phyloP scores from a whole-genome alignment of 352 stramenopile species.

The Globisporangium irregulare region DNA sequence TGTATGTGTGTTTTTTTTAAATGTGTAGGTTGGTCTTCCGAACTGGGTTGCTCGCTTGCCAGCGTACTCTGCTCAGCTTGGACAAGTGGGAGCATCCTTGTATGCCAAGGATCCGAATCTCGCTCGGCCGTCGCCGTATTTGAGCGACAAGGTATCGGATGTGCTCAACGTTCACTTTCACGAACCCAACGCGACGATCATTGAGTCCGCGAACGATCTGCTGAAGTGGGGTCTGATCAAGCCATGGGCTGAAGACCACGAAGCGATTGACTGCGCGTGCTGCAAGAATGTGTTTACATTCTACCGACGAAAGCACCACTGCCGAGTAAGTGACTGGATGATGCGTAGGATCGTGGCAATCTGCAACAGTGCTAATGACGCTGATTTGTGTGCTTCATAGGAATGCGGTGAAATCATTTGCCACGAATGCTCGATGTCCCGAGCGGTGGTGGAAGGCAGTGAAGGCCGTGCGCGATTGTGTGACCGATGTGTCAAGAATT shows the following conservation, averaged over 20 bases:
- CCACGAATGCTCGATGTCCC: conserved; percentile 81
- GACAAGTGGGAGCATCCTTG: conserved; percentile 77
- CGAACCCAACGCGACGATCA: conserved; percentile 51
- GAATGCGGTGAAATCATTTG: conserved; percentile 89
- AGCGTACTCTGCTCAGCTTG: conserved; percentile 81
- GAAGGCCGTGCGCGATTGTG: conserved; percentile 80
- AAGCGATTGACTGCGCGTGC: conserved; percentile 66
- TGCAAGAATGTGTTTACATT: conserved; percentile 81
- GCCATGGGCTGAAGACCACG: conserved; percentile 86
- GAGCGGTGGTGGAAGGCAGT: conserved; percentile 75
- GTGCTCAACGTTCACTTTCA: conserved; percentile 78
- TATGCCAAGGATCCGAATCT: conserved; percentile 61
- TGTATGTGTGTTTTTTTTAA: background rate
- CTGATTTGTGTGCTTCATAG: conserved; percentile 20
- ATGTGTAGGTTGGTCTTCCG: conserved; percentile 55
- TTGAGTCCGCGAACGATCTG: conserved; percentile 83
- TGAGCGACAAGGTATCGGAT: conserved; percentile 80
- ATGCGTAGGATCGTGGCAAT: background rate
- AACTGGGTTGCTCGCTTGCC: conserved; percentile 84
- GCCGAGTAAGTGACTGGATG: conserved; percentile 44
- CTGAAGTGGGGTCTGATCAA: conserved; percentile 87
- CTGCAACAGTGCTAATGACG: background rate
- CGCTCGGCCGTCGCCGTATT: conserved; percentile 63
- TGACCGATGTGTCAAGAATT: conserved; percentile 81
- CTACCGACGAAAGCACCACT: conserved; percentile 81